A percentile compares a stretch with the other conserved stretches of the same genome.
Conservation (phyloP, 371 early-diverging fungal genomes). For the Mucor mucedo region DNA sequence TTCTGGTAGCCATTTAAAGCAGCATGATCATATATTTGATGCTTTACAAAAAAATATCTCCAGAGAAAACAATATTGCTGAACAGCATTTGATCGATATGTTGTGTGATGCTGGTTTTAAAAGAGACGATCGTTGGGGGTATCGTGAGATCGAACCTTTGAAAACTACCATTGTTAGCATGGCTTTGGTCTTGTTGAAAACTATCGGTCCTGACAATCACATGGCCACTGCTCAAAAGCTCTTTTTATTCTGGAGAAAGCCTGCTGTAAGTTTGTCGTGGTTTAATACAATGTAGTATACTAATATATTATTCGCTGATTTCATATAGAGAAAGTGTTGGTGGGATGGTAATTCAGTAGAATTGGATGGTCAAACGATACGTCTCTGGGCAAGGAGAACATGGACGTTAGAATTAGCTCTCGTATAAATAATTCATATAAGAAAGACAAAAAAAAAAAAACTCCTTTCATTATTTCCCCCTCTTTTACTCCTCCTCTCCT, state of each 20-base stretch:
- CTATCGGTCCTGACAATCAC: constrained; percentile 75
- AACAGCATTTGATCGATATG: constrained; percentile 88
- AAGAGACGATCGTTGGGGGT: constrained; percentile 79
- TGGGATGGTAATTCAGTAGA: constrained; percentile 82
- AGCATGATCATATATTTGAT: constrained; percentile 75
- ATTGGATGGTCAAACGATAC: constrained; percentile 63
- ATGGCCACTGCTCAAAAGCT: constrained; percentile 83
- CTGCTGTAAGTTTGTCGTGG: constrained; percentile 62
- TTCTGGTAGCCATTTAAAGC: constrained; percentile 67
- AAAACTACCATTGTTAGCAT: constrained; percentile 74
- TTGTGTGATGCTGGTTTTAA: constrained; percentile 83
- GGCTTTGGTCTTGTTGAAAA: constrained; percentile 72
- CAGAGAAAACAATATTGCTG: constrained; percentile 75
- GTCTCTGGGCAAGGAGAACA: constrained; percentile 83
- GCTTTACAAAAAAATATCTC: constrained; percentile 77
- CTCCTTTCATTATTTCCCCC: constrained; percentile 1
- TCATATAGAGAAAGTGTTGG: constrained; percentile 51
- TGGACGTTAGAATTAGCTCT: constrained; percentile 86
- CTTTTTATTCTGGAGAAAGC: constrained; percentile 83
- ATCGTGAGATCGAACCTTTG: constrained; percentile 74
- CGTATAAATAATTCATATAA: constrained; percentile 45
- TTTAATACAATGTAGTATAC: background rate
- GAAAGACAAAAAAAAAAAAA: constrained; percentile 20
- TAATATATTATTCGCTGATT: background rate
- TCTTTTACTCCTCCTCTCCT: background rate